phyloP scores from a whole-genome alignment of 208 protist genomes.

The Wallacemonas rigidus region DNA sequence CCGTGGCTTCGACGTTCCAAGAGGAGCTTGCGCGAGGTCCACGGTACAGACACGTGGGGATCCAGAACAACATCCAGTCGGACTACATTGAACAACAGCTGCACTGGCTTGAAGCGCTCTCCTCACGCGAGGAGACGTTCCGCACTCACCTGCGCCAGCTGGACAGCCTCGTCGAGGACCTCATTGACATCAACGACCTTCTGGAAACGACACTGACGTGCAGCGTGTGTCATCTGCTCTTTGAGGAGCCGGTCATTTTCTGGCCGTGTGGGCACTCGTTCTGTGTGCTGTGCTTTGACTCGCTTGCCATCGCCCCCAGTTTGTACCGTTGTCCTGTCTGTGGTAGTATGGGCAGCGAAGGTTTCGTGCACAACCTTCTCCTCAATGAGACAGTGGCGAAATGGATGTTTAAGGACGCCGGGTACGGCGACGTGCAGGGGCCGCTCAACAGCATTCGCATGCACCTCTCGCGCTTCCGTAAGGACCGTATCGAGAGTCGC shows the following conservation, averaged over 20 bases:
- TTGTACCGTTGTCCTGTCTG: constrained; percentile 84
- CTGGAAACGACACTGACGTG: constrained; percentile 78
- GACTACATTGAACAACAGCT: constrained; percentile 81
- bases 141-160: constrained; percentile 60
- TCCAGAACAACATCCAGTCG: constrained; percentile 85
- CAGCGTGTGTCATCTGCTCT: constrained; percentile 74
- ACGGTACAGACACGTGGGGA: constrained; percentile 72
- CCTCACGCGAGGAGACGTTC: constrained; percentile 58
- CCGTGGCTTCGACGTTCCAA: constrained; percentile 73
- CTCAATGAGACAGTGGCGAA: constrained; percentile 81
- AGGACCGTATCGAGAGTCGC: constrained; percentile 45
- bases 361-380: constrained; percentile 84
- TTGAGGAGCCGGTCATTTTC: constrained; percentile 82
- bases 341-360: constrained; percentile 87
- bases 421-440: constrained; percentile 75
- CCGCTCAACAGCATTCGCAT: constrained; percentile 76
- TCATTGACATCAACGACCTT: constrained; percentile 83
- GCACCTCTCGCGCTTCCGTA: constrained; percentile 75
- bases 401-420: constrained; percentile 91
- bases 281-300: constrained; percentile 77
- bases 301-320: constrained; percentile 79
- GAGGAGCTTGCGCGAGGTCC: constrained; percentile 82
- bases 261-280: constrained; percentile 90
- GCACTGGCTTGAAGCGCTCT: constrained; percentile 68
- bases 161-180: constrained; percentile 75